Evolutionary conservation across 2,329 filamentous ascomycete genomes (phyloP).

Genomic region (Colletotrichum plurivorum): DNA sequence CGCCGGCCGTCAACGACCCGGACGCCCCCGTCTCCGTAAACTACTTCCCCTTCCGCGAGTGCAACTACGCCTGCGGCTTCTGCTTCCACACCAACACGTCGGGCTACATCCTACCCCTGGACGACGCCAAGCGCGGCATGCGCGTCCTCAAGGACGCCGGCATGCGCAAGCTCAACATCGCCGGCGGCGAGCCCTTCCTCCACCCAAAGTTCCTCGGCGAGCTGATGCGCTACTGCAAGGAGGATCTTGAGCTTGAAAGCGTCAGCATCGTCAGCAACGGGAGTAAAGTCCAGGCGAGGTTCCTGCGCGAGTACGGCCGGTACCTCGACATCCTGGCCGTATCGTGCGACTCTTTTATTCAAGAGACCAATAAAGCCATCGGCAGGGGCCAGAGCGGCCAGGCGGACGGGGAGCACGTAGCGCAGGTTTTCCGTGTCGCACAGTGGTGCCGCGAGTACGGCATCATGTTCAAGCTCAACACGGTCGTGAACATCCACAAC

Average conservation of each 20-base stretch:
- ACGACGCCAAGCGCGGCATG: conserved; percentile 60
- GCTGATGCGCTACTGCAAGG: conserved; percentile 63
- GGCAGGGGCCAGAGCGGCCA: conserved; percentile 55
- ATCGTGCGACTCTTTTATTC: conserved; percentile 68
- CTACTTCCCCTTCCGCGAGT: conserved; percentile 39
- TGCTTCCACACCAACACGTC: conserved; percentile 70
- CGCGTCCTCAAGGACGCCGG: conserved; percentile 62
- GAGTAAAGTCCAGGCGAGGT: conserved; percentile 59
- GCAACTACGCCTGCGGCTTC: conserved; percentile 59
- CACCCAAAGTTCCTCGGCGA: conserved; percentile 59
- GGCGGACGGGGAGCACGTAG: conserved; percentile 58
- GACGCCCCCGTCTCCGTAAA: conserved; percentile 39
- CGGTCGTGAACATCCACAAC: conserved; percentile 65
- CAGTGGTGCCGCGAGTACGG: conserved; percentile 61
- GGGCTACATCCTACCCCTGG: conserved; percentile 57
- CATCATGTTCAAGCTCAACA: conserved; percentile 72
- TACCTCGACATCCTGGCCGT: conserved; percentile 69
- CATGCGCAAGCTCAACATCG: conserved; percentile 70
- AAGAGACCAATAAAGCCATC: conserved; percentile 64
- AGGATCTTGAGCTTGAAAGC: conserved; percentile 62
- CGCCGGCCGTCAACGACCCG: conserved; percentile 4
- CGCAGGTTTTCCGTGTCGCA: conserved; percentile 58
- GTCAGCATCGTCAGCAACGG: conserved; percentile 70
- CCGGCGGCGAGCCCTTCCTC: conserved; percentile 69
- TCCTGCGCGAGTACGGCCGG: conserved; percentile 56